Evolutionary conservation across 345 rosid species (phyloP).

Genomic region (Salix udensis): DNA sequence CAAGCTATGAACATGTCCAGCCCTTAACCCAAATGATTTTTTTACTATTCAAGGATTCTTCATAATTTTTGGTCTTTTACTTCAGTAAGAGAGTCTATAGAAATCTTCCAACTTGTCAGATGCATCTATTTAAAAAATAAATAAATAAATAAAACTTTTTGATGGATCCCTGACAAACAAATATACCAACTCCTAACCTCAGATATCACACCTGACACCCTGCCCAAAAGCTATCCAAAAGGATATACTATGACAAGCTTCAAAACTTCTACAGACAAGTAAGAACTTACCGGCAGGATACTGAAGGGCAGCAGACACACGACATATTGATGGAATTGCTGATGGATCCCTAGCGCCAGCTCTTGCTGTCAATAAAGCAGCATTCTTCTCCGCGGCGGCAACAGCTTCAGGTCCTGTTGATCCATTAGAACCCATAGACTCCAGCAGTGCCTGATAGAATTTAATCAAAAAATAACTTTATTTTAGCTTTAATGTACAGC

Average conservation of each 20-base stretch:
- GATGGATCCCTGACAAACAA: neutral
- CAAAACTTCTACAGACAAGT: neutral
- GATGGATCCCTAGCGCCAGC: slow-evolving; percentile 99
- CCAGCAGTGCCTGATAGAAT: slow-evolving; percentile 78
- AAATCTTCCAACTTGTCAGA: neutral
- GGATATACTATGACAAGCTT: neutral
- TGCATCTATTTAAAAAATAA: neutral
- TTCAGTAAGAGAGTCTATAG: neutral
- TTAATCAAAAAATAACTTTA: slow-evolving; percentile 9
- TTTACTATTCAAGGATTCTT: neutral
- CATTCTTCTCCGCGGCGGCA: slow-evolving; percentile 88
- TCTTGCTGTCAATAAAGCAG: slow-evolving; percentile 88
- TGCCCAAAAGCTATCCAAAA: slow-evolving; percentile 1
- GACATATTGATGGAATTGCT: slow-evolving; percentile 94
- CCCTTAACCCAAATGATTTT: neutral
- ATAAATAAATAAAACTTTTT: too few relatives aligned
- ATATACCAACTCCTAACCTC: neutral
- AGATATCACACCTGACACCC: neutral
- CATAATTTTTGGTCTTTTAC: neutral
- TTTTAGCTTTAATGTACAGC: neutral
- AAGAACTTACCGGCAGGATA: slow-evolving; percentile 75
- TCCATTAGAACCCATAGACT: slow-evolving; percentile 82
- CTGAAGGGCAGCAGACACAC: slow-evolving; percentile 90
- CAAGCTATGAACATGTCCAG: neutral
- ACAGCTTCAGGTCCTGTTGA: slow-evolving; percentile 86